Conservation (phyloP, 106 monocot species). For the Apostasia ramifera region DNA sequence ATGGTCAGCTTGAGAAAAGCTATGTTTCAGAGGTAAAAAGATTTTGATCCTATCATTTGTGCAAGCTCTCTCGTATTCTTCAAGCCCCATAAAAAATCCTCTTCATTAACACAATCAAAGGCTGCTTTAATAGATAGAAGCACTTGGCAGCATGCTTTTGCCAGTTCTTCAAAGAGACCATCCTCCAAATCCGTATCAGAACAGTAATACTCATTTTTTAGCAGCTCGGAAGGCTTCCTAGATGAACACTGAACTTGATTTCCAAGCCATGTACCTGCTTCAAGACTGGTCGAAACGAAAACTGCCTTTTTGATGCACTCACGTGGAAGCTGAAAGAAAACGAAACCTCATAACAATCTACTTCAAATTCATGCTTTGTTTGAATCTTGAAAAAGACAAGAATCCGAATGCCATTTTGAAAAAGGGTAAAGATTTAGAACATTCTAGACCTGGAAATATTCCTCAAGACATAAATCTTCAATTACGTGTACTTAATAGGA, state of each 20-base stretch:
- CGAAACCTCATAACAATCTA: neutral
- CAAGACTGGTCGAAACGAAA: slow-evolving; percentile 60
- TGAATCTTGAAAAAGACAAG: no score
- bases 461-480: no score
- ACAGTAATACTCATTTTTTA: neutral
- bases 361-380: no score
- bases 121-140: slow-evolving; percentile 21
- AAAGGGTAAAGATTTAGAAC: no score
- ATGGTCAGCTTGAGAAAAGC: no score
- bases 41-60: neutral
- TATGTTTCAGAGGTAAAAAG: no score
- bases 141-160: slow-evolving; percentile 20
- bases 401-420: no score
- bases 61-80: slow-evolving; percentile 40
- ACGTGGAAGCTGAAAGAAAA: slow-evolving; percentile 61
- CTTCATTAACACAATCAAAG: slow-evolving; percentile 13
- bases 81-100: slow-evolving; percentile 19
- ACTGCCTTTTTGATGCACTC: slow-evolving; percentile 56
- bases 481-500: no score
- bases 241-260: neutral
- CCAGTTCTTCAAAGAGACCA: slow-evolving; percentile 19
- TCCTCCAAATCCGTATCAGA: neutral
- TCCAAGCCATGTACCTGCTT: slow-evolving; percentile 22
- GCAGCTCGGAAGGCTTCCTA: neutral
- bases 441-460: no score